phyloP scores from a whole-genome alignment of 2,329 filamentous ascomycete genomes.

The Paraphoma chrysanthemicola region DNA sequence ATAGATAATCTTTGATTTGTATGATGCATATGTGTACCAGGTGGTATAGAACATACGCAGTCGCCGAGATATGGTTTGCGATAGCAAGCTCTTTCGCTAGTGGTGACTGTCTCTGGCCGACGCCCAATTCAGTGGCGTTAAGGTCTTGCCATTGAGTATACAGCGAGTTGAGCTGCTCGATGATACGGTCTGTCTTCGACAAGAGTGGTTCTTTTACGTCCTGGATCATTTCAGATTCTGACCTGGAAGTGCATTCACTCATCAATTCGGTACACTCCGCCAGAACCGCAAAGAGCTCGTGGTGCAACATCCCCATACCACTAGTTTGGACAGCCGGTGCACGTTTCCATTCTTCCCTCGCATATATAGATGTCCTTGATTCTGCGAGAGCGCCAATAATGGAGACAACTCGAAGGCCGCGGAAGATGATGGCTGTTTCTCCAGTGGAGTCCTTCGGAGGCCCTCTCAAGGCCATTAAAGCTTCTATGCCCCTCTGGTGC shows the following conservation, averaged over 20 bases:
- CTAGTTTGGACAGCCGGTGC: conserved; percentile 15
- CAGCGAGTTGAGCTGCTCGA: conserved; percentile 14
- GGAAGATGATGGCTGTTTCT: conserved; percentile 22
- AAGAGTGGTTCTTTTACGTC: conserved; percentile 12
- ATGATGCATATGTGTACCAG: conserved; percentile 27
- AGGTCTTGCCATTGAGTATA: conserved; percentile 16
- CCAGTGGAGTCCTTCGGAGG: conserved; percentile 17
- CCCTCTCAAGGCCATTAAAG: conserved; percentile 30
- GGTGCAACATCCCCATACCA: conserved; percentile 20
- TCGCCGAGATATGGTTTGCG: conserved; percentile 27
- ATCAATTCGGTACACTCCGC: conserved; percentile 33
- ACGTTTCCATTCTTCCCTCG: conserved; percentile 32
- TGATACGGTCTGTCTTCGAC: conserved; percentile 3
- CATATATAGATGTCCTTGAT: conserved; percentile 24
- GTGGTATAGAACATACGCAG: conserved; percentile 34
- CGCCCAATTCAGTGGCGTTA: conserved; percentile 19
- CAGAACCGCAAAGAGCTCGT: conserved; percentile 27
- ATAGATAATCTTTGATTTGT: conserved; percentile 25
- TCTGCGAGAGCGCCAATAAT: conserved; percentile 32
- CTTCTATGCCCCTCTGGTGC: conserved; percentile 37
- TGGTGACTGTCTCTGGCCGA: conserved; percentile 1
- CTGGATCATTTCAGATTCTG: not conserved
- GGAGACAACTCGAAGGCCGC: conserved; percentile 27
- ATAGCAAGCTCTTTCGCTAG: conserved; percentile 18
- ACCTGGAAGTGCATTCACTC: conserved; percentile 12